phyloP scores from a whole-genome alignment of 2,329 filamentous ascomycete species.

The Aspergillus fumigatiaffinis region DNA sequence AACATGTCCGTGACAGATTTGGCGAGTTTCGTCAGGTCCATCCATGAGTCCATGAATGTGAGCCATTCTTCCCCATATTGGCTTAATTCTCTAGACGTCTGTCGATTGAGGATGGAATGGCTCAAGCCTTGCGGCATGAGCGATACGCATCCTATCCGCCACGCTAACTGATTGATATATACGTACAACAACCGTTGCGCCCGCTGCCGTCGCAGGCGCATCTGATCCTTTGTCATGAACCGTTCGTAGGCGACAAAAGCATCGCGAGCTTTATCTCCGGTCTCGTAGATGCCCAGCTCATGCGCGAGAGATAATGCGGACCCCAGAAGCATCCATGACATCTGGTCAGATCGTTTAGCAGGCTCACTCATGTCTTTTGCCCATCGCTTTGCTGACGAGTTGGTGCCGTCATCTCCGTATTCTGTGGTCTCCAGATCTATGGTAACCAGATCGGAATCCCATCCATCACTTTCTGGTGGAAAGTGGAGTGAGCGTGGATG shows the following conservation, averaged over 20 bases:
- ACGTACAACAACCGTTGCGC: conserved; percentile 42
- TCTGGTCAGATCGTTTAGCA: conserved; percentile 52
- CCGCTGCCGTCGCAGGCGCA: conserved; percentile 31
- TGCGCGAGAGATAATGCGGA: conserved; percentile 51
- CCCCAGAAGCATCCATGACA: conserved; percentile 59
- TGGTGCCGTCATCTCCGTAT: conserved; percentile 21
- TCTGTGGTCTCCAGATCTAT: conserved; percentile 36
- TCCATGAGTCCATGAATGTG: conserved; percentile 52
- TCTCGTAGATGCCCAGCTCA: conserved; percentile 50
- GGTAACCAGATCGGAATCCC: conserved; percentile 51
- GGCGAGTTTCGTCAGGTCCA: conserved; percentile 45
- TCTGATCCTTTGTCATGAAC: conserved; percentile 26
- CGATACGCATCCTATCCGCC: conserved; percentile 49
- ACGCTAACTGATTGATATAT: conserved; percentile 50
- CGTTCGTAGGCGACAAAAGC: conserved; percentile 20
- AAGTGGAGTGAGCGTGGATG: conserved; percentile 51
- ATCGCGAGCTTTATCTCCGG: conserved; percentile 33
- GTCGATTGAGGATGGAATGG: conserved; percentile 29
- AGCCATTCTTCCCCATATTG: conserved; percentile 47
- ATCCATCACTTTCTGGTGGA: conserved; percentile 50
- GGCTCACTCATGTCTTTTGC: conserved; percentile 53
- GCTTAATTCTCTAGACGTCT: conserved; percentile 32
- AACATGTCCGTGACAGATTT: conserved; percentile 53
- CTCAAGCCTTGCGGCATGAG: conserved; percentile 46
- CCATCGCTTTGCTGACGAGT: conserved; percentile 41